Percentiles rank a stretch among this genome's conserved stretches.
Evolutionary conservation across 352 stramenopile species (phyloP).

Genomic region (Blastocystis sp.): DNA sequence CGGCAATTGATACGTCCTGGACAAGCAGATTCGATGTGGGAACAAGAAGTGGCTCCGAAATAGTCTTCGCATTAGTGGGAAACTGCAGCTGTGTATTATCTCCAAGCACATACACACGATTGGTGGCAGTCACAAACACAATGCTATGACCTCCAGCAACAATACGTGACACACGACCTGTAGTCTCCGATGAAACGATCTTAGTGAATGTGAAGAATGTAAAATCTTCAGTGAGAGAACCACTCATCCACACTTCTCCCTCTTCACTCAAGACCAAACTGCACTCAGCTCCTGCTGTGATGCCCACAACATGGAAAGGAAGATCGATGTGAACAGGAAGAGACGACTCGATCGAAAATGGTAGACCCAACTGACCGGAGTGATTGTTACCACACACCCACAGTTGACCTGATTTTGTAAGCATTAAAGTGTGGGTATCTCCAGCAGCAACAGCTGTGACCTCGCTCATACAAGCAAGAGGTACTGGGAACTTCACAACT

Average conservation of each 20-base stretch:
- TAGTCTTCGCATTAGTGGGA: no score
- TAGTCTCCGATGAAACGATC: not conserved
- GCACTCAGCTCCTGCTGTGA: not conserved
- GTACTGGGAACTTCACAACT: not conserved
- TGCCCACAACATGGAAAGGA: not conserved
- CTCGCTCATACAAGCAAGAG: not conserved
- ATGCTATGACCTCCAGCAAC: not conserved
- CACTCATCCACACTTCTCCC: conserved; percentile 3
- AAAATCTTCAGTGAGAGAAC: not conserved
- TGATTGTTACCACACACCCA: conserved; percentile 23
- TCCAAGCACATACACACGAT: not conserved
- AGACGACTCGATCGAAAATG: not conserved
- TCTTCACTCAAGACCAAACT: conserved; percentile 5
- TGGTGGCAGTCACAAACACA: not conserved
- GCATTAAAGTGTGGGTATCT: not conserved
- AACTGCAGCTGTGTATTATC: not conserved
- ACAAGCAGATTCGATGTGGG: not conserved
- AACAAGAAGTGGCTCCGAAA: not conserved
- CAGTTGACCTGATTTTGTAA: not conserved
- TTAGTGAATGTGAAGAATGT: not conserved
- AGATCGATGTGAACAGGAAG: not conserved
- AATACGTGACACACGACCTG: not conserved
- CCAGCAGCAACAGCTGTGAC: not conserved
- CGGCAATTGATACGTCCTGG: not conserved
- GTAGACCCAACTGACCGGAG: not conserved